phyloP scores from a whole-genome alignment of 345 rosid species.

The Populus deltoides region DNA sequence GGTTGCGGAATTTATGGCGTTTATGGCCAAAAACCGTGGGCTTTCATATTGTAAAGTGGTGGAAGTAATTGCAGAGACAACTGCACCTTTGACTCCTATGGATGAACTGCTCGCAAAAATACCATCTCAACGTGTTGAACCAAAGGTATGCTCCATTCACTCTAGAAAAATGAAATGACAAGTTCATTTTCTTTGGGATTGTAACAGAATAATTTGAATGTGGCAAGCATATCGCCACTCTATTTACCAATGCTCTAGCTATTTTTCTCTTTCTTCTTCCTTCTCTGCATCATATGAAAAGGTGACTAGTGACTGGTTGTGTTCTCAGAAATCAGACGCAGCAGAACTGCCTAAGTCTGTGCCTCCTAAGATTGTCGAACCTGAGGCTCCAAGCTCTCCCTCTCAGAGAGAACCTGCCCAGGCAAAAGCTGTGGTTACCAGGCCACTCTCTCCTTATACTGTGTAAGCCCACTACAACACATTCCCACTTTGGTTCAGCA shows the following conservation, averaged over 20 bases:
- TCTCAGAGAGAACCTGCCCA: conserved; percentile 40
- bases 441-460: conserved; percentile 71
- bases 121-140: conserved; percentile 59
- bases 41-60: conserved; percentile 88
- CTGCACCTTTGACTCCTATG: conserved; percentile 69
- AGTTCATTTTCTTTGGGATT: background rate
- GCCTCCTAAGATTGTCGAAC: conserved; percentile 33
- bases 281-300: background rate
- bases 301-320: background rate
- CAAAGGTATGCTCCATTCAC: conserved; percentile 43
- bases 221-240: background rate
- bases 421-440: conserved; percentile 32
- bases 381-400: conserved; percentile 43
- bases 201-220: background rate
- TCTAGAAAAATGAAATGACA: background rate
- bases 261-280: background rate
- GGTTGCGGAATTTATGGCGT: conserved; percentile 93
- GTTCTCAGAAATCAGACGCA: conserved; percentile 39
- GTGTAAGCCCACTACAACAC: conserved; percentile 44
- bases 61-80: conserved; percentile 95
- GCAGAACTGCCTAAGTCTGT: conserved; percentile 29
- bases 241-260: background rate
- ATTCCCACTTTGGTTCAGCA: background rate
- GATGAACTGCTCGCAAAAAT: conserved; percentile 77
- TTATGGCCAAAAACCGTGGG: conserved; percentile 73